Base-by-base conservation (phyloP, 1,284 basidiomycete genomes). In the Veloboletus limbatus region DNA sequence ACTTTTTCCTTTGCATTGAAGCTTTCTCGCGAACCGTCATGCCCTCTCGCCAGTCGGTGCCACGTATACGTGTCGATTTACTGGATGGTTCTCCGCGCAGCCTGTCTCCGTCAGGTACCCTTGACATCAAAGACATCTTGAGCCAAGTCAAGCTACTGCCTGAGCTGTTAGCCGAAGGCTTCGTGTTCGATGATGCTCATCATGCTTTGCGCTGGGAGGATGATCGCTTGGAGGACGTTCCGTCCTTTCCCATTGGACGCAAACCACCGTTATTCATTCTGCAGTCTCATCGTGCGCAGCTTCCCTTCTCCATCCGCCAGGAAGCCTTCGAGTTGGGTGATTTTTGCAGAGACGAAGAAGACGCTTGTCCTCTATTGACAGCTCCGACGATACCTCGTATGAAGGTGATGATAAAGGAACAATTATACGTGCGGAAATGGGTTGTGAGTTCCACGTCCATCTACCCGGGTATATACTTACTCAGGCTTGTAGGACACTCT, bases 301-400 rank as follows among this genome's bases (percentile, higher is more conserved):
- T 68, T 28, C 56, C 53, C 27, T 64, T 64, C 40, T 50, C 48
- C 25, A 43, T 67, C 31, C 60, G 54, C 14, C 39, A 41, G 30
- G 52, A 57, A 10, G 54, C 48, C 16, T 54, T 62, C 40, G 60
- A 64, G 37, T 20, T 49, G 20, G 56, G 54, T 34, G 62, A 55
- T 35, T 38, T 58, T 26, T 51, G 25, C 22, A 13, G 38, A 26
- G 56, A 54, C 24, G 59, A 64, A 47, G 52, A 50, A 26, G 39
- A 36, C 17, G 4, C 18, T 30, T 30, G 25, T 36, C 46, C 45
- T 18, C 47, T 64, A 34, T 37, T 74, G 39, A 72, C 76, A n/a
- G 62, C 67, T 22, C 79, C 79, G 8, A 82, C 79, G 0, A 57
- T 66, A n/a, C 77, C 76, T 25, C 73, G 80, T 32, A 68, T 82